Evolutionary conservation across 169 alveolate species (phyloP).

Genomic region (Blepharisma undulans): DNA sequence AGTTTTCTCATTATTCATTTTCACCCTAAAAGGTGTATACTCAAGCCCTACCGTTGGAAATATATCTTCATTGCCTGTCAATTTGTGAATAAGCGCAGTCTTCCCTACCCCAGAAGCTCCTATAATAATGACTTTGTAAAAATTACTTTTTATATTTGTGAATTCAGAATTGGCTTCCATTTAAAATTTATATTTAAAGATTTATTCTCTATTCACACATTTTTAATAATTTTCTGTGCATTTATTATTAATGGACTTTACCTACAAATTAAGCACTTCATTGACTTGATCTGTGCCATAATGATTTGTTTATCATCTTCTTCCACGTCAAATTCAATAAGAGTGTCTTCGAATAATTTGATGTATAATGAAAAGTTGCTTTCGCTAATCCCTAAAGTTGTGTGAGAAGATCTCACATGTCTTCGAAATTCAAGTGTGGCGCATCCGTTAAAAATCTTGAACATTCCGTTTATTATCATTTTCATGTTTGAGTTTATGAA

Average conservation of each 20-base stretch:
- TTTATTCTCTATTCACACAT: neutral
- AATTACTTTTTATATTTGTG: neutral
- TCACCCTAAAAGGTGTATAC: neutral
- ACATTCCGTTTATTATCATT: neutral
- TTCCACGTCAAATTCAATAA: neutral
- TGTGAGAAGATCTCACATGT: neutral
- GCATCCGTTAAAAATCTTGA: neutral
- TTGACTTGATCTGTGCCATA: neutral
- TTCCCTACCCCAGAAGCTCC: conserved; percentile 71
- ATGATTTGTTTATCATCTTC: neutral
- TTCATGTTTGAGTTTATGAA: neutral
- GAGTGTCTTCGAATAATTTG: neutral
- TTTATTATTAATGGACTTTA: neutral
- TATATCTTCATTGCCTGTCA: conserved; percentile 12
- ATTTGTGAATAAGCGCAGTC: conserved; percentile 54
- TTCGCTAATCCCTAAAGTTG: neutral
- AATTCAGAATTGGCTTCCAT: neutral
- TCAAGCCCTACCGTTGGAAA: neutral
- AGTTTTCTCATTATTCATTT: neutral
- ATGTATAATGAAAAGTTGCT: neutral
- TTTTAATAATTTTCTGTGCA: neutral
- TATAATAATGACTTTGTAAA: conserved; percentile 45
- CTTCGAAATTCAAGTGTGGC: neutral
- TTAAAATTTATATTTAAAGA: too few species aligned
- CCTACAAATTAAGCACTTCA: neutral